Conservation (phyloP, 495 filamentous ascomycete species). For the Aspergillus taichungensis region DNA sequence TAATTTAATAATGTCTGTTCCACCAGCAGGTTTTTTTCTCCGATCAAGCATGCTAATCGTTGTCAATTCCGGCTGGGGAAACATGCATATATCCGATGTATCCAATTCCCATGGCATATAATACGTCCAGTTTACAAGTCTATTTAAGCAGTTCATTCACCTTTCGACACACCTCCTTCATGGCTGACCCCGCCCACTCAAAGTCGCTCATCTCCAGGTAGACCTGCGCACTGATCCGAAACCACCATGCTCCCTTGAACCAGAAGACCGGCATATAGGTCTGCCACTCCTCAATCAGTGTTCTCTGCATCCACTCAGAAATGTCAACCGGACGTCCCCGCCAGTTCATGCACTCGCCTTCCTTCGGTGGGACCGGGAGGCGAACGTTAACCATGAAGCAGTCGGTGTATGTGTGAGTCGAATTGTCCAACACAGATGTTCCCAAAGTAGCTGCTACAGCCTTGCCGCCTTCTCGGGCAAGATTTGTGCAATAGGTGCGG, state of each 20-base stretch:
- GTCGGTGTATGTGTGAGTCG: conserved; percentile 14
- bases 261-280: conserved; percentile 55
- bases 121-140: no score
- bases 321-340: conserved; percentile 8
- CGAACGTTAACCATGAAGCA: conserved; percentile 54
- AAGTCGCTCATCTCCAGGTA: conserved; percentile 68
- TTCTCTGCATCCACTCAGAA: conserved; percentile 47
- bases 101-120: no score
- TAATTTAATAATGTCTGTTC: no score
- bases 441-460: conserved; percentile 49
- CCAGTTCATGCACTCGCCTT: no score
- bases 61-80: no score
- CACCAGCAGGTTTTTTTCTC: no score
- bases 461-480: conserved; percentile 48
- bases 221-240: conserved; percentile 62
- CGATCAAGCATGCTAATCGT: no score
- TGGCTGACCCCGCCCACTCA: conserved; percentile 48
- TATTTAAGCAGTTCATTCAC: no score
- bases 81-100: no score
- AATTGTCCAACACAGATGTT: conserved; percentile 47
- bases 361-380: conserved; percentile 42
- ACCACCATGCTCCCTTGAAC: conserved; percentile 51
- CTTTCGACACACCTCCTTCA: conserved; percentile 50
- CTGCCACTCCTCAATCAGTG: conserved; percentile 46
- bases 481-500: conserved; percentile 36